Evolutionary conservation across 192 early-diverging fungal species (phyloP), one percentile per base, ranked within the genome.

Genomic region (Coemansia umbellata): DNA sequence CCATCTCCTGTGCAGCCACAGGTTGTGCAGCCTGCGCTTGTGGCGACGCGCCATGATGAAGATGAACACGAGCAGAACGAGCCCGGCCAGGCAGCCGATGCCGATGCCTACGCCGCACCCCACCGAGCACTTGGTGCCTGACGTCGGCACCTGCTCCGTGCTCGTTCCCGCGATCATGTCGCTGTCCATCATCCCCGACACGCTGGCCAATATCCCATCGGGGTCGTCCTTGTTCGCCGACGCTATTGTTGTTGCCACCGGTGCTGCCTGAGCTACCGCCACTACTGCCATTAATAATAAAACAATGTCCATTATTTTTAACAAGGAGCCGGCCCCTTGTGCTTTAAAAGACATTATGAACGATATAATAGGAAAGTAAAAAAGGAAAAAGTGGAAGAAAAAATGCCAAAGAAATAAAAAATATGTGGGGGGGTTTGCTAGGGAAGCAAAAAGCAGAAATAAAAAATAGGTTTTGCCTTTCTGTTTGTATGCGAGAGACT

Each of bases 21-120:
- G 26, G 28, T 47, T 55, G 37, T 62, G 64, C 21, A 74, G 41
- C 37, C 50, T 59, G 44, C 72, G 72, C 28, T 60, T 63, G 26
- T 74, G 72, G 15, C 72, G 59, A 21, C 65, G 64, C 5, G 63
- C 53, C 72, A 66, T 54, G 49, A 74, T 19, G 21, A 74, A 63
- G n/a, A 64, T 39, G 32, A 74, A 66, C 3, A 26, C 47, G 53
- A 59, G 32, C 15, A 74, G 39, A 7, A 68, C 19, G 21, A 67
- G n/a, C 1, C 33, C 64, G 5, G 48, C 72, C 49, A 68, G 43
- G 28, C 72, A 74, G 5, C 72, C 72, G 8, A 68, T 43, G 26
- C 72, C 72, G 40, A 74, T 74, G 18, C 72, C 72, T 1, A 74
- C 33, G 18, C 64, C 65, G 30, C 72, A 74, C 8, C 72, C 72